A percentile compares a stretch with the other conserved stretches of the same genome.
Conservation (phyloP, 345 rosid species). For the Microcos paniculata region DNA sequence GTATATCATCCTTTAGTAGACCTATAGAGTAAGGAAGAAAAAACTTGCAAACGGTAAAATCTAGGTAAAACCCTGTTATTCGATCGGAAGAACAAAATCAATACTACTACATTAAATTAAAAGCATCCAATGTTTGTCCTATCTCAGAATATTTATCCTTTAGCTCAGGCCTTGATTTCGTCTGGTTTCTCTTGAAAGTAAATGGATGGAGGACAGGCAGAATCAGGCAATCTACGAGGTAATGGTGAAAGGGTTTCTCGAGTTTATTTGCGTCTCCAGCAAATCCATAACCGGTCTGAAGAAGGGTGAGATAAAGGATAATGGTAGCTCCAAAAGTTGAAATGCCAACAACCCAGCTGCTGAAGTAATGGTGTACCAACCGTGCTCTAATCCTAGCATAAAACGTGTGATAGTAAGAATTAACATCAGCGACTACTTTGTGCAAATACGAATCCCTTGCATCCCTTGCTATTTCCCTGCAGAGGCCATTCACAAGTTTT, state of each 20-base stretch:
- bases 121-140: too few species aligned
- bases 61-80: too few species aligned
- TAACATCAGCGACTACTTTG: constrained; percentile 14
- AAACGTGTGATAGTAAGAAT: not conserved
- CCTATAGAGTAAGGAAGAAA: too few species aligned
- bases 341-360: constrained; percentile 27
- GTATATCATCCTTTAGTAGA: too few species aligned
- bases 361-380: constrained; percentile 29
- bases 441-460: constrained; percentile 16
- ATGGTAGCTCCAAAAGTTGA: constrained; percentile 21
- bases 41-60: too few species aligned
- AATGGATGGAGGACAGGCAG: not conserved
- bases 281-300: constrained; percentile 22
- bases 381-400: constrained; percentile 14
- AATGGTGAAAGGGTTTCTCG: not conserved
- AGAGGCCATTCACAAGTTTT: constrained; percentile 23
- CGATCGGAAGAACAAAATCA: too few species aligned
- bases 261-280: not conserved
- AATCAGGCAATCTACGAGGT: not conserved
- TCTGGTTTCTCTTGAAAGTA: not conserved
- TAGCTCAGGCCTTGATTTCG: not conserved
- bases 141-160: too few species aligned
- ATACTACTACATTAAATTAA: too few species aligned
- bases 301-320: constrained; percentile 16
- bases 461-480: constrained; percentile 26